These are phyloP conservation scores for Scleroderma citrinum DNA, from an alignment of 768 basidiomycete genomes.

Conservation along the genomic window DNA sequence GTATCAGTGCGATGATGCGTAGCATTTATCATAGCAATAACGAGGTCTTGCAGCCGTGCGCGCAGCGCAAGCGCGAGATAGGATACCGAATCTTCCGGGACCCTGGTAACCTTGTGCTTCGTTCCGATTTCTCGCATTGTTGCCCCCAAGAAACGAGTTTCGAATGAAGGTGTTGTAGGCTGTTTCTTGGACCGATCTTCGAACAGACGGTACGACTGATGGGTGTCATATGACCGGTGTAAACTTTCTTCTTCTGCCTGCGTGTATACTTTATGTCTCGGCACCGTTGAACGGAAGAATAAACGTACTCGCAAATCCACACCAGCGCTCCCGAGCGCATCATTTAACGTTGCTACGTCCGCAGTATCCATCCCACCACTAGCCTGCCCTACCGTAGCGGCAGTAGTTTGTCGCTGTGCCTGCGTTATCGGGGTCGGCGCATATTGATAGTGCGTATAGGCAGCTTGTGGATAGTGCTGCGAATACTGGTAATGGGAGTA, in stretches of 20 bases:
- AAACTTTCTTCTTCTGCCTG: conserved; percentile 85
- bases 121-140: conserved; percentile 65
- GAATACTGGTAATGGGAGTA: conserved; percentile 46
- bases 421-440: conserved; percentile 24
- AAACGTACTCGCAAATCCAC: conserved; percentile 69
- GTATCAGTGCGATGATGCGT: conserved; percentile 65
- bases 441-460: conserved; percentile 41
- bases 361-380: conserved; percentile 48
- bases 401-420: conserved; percentile 22
- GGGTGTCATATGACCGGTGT: conserved; percentile 59
- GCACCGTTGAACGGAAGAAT: not conserved
- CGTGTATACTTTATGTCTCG: not conserved
- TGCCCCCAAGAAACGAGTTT: conserved; percentile 55
- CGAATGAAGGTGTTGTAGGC: conserved; percentile 62
- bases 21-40: conserved; percentile 63
- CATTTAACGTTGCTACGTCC: conserved; percentile 75
- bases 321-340: conserved; percentile 81
- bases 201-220: conserved; percentile 56
- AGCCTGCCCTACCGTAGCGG: conserved; percentile 14
- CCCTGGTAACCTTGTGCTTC: conserved; percentile 59
- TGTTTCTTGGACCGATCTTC: conserved; percentile 81
- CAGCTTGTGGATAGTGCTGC: conserved; percentile 32
- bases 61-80: conserved; percentile 79
- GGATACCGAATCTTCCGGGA: conserved; percentile 68
- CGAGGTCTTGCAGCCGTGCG: conserved; percentile 62